Evolutionary conservation across 805 yeast species (phyloP), one percentile per base, ranked within the genome.

Genomic region (Suhomyces faveliae): DNA sequence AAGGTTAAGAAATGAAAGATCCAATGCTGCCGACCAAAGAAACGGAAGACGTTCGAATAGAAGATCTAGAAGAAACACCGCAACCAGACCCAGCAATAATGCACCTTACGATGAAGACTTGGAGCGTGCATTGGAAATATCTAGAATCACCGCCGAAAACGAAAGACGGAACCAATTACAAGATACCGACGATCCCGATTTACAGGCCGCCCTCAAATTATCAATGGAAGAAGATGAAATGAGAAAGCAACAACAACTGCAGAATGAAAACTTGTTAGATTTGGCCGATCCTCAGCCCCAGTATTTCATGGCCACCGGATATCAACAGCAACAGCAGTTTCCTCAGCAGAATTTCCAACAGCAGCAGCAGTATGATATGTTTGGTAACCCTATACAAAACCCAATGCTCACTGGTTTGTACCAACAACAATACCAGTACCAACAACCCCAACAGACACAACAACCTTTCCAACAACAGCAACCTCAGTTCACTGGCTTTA

Each of bases 141-240:
- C 95, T 45, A 79, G 81, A 59, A 64, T 76, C 57, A 88, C 96
- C 1, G 97, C 96, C 0, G 90, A 86, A 54, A 91, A 87, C 52
- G 97, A 90, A 55, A 87, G 82, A 52, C 75, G 74, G 45, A 74
- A 84, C 52, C 73, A 83, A 56, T 70, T 71, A 42, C 63, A 64
- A 41, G 69, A 63, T 5, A 77, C 71, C 39, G 77, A 73, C 35
- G 87, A 83, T 53, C 82, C 81, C 17, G 89, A 85, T 22, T 71
- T 87, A 43, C 78, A 79, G 49, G 79, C 81, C 40, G 95, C 95
- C 0, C 72, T 87, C 50, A 79, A 81, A 64, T 74, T 88, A 55
- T 80, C 88, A 39, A 68, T 83, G 58, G 96, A 87, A 68, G 92
- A 88, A 61, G 92, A 86, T 59, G 85, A 84, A 66, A 72, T 77